Conservation (phyloP, 495 filamentous ascomycete species). For the Saxophila tyrrhenica region DNA sequence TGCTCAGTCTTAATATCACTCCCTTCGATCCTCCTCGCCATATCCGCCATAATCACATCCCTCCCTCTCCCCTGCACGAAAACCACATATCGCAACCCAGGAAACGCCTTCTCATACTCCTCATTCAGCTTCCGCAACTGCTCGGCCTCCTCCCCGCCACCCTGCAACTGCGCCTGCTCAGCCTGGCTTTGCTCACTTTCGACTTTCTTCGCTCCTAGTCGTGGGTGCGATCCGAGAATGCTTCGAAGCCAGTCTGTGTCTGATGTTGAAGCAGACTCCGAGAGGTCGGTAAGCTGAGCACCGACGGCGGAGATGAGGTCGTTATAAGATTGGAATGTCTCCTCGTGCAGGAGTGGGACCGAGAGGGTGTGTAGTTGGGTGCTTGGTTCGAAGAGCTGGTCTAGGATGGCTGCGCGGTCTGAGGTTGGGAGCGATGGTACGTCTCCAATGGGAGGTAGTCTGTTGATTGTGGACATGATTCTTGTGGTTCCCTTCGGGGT, state of each 20-base stretch:
- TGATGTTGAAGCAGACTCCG: slow-evolving; percentile 38
- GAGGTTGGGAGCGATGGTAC: slow-evolving; percentile 46
- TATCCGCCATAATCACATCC: slow-evolving; percentile 70
- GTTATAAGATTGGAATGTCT: slow-evolving; percentile 50
- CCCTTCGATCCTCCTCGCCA: slow-evolving; percentile 62
- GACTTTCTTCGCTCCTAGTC: slow-evolving; percentile 68
- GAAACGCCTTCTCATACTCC: slow-evolving; percentile 73
- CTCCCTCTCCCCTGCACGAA: slow-evolving; percentile 80
- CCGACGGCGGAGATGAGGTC: slow-evolving; percentile 49
- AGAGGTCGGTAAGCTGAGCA: slow-evolving; percentile 42
- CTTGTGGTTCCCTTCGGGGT: too few species aligned
- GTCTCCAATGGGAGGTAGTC: slow-evolving; percentile 3
- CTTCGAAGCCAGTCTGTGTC: slow-evolving; percentile 49
- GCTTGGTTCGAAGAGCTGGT: slow-evolving; percentile 80
- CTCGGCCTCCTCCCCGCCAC: slow-evolving; percentile 41
- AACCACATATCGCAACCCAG: slow-evolving; percentile 76
- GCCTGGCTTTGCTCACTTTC: slow-evolving; percentile 62
- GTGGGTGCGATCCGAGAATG: slow-evolving; percentile 79
- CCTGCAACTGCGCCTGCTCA: slow-evolving; percentile 69
- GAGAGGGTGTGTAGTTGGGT: slow-evolving; percentile 60
- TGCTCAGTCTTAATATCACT: slow-evolving; percentile 58
- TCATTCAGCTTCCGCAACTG: slow-evolving; percentile 56
- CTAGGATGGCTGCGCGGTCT: slow-evolving; percentile 52
- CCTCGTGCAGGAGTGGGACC: slow-evolving; percentile 51
- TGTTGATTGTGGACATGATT: neutral